Conservation (phyloP, 768 basidiomycete species). For the Leccinum imitatum region DNA sequence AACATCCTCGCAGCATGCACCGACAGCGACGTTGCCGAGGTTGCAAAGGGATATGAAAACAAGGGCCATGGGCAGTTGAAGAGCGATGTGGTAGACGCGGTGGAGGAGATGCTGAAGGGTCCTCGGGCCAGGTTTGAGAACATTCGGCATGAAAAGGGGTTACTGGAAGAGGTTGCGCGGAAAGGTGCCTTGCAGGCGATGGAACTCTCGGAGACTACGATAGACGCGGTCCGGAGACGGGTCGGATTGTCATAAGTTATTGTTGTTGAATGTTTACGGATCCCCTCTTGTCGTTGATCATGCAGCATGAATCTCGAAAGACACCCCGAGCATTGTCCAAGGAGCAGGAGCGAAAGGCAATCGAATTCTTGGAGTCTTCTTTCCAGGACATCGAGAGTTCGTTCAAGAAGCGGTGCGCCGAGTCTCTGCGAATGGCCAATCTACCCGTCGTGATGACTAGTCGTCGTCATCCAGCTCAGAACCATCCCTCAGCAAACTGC, state of each 20-base stretch:
- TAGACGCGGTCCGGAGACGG: conserved; percentile 64
- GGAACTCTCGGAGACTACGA: conserved; percentile 57
- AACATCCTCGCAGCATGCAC: too few relatives aligned
- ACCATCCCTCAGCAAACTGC: conserved; percentile 46
- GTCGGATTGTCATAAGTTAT: conserved; percentile 50
- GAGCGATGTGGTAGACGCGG: too few relatives aligned
- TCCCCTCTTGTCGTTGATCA: not conserved
- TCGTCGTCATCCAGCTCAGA: conserved; percentile 24
- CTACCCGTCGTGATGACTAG: too few relatives aligned
- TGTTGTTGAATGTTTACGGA: conserved; percentile 24
- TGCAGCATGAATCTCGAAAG: not conserved
- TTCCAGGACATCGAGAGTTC: conserved; percentile 66
- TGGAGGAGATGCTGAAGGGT: too few relatives aligned
- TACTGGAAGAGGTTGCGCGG: conserved; percentile 58
- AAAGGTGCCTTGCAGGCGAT: conserved; percentile 66
- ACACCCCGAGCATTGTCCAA: conserved; percentile 40
- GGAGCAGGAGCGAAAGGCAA: conserved; percentile 61
- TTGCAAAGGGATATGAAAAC: too few relatives aligned
- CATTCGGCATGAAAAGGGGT: conserved; percentile 57
- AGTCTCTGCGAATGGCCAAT: not conserved
- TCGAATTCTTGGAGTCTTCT: conserved; percentile 62
- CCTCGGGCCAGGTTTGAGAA: conserved; percentile 54
- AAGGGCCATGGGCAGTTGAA: too few relatives aligned
- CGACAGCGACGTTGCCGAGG: too few relatives aligned
- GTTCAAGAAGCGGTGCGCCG: conserved; percentile 73